Evolutionary conservation across 208 protist species (phyloP), one percentile per base, ranked within the genome.

Genomic region (Wallacemonas sp.): DNA sequence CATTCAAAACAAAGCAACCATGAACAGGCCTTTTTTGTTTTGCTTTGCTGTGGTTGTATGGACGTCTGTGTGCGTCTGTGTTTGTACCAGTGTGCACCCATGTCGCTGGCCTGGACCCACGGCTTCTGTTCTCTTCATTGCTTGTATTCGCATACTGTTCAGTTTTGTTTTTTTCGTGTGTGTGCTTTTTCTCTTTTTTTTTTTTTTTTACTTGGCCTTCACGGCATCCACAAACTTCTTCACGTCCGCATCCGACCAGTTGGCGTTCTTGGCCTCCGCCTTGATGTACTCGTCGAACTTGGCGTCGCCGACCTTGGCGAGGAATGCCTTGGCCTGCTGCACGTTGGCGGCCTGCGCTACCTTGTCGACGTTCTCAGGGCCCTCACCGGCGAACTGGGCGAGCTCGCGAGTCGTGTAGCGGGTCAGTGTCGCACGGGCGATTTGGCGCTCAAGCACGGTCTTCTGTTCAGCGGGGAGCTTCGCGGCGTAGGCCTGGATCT

Each of bases 381-480:
- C 91, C 34, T 94, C 85, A 11, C 82, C 84, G 44, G 74, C 71
- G 85, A 86, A 95, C 53, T 74, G 58, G 19, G 80, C 84, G 27
- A 96, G 91, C 79, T 96, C 91, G 31, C 88, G 84, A 34, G 86
- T 86, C 11, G 91, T 96, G 75, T 93, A 96, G 62, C 86, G 83
- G 17, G 91, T 96, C n/a, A 96, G 72, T 26, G 62, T 44, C 21
- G 93, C 72, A 24, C 91, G 88, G 21, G 77, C 82, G 42, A 96
- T 53, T 74, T 95, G 87, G 38, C 86, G 84, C 79, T 90, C 77
- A 30, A 96, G 46, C 12, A 82, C 42, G 64, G 70, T 75, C 67
- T 84, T 83, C 80, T 91, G 72, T 39, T 92, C 87, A 21, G 75
- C 81, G 33, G 87, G 72, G 38, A 96, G 70, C 59, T 70, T 54